phyloP scores from a whole-genome alignment of 768 basidiomycete species.

The Nevesoporus exiguus region DNA sequence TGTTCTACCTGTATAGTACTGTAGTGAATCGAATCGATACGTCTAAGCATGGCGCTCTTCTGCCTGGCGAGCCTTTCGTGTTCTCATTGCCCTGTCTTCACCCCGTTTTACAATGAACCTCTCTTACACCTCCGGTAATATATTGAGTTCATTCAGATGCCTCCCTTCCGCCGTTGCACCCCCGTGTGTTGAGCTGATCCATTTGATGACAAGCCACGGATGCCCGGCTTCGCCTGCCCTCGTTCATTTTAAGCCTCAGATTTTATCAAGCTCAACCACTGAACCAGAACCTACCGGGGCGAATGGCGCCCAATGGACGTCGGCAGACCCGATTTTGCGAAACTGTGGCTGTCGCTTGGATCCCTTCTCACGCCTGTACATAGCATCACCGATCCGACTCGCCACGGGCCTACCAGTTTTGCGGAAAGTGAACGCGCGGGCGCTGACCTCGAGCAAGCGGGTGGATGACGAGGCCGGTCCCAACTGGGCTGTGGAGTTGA shows the following conservation, averaged over 20 bases:
- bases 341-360: background rate
- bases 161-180: background rate
- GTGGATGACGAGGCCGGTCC: conserved; percentile 64
- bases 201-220: too few species aligned
- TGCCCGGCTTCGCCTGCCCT: too few species aligned
- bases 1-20: conserved; percentile 2
- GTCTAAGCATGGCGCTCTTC: background rate
- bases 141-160: too few species aligned
- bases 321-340: too few species aligned
- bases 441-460: background rate
- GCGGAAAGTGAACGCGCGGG: conserved; percentile 59
- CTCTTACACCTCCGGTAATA: too few species aligned
- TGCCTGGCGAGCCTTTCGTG: background rate
- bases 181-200: too few species aligned
- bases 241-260: too few species aligned
- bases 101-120: background rate
- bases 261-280: too few species aligned
- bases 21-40: conserved; percentile 1
- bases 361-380: conserved; percentile 1
- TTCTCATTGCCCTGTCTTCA: too few species aligned
- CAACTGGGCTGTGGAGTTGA: background rate
- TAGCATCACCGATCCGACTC: conserved; percentile 63
- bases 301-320: too few species aligned
- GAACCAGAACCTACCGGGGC: too few species aligned
- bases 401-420: conserved; percentile 86